These are phyloP conservation scores for Cydonia oblonga DNA, from an alignment of 331 rosid species.

Conservation along the genomic window DNA sequence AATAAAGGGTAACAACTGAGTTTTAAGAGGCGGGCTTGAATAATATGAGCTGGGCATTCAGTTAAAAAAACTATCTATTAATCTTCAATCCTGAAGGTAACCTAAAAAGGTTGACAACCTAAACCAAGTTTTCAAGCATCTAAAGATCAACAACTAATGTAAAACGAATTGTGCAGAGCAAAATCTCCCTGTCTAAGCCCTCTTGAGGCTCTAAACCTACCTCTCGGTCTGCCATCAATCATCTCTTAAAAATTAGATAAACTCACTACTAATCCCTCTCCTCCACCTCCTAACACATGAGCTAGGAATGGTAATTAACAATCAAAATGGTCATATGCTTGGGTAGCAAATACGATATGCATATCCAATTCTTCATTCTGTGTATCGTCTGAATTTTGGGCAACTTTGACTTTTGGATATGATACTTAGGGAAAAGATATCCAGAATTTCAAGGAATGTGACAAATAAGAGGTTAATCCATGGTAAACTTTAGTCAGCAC, in stretches of 20 bases:
- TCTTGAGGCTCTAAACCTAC: no score
- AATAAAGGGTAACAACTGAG: not conserved
- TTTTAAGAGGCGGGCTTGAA: not conserved
- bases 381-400: not conserved
- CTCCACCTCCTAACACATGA: no score
- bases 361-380: not conserved
- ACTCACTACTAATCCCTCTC: no score
- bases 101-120: not conserved
- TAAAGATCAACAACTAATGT: not conserved
- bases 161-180: no score
- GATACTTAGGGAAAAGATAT: not conserved
- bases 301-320: no score
- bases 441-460: not conserved
- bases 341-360: no score
- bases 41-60: not conserved
- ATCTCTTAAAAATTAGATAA: no score
- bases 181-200: no score
- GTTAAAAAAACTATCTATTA: not conserved
- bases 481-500: not conserved
- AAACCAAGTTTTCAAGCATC: not conserved
- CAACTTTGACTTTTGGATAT: not conserved
- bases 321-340: no score
- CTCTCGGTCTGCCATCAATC: no score
- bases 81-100: not conserved
- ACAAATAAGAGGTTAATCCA: not conserved